Evolutionary conservation across 768 basidiomycete species (phyloP).

Genomic region (Omphalotus guepiniiformis): DNA sequence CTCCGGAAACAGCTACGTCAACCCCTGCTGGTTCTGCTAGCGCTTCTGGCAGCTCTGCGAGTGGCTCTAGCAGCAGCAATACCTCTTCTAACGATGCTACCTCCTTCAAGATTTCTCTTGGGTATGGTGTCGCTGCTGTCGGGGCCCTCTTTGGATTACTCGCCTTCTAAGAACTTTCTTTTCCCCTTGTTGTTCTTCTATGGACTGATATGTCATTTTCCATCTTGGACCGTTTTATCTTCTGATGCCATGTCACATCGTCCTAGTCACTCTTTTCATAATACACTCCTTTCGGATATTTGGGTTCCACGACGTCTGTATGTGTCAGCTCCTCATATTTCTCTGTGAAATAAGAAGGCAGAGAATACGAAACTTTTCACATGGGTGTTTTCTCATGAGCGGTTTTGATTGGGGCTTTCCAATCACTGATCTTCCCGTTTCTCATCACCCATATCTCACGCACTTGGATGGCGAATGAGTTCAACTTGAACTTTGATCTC

Average conservation of each 20-base stretch:
- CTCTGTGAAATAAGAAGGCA: too few relatives aligned
- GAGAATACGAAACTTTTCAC: too few relatives aligned
- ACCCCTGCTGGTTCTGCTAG: neutral
- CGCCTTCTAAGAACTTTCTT: constrained; percentile 1
- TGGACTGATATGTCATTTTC: neutral
- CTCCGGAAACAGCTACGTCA: constrained; percentile 2
- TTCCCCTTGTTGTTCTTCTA: neutral
- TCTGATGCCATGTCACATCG: neutral
- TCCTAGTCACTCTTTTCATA: constrained; percentile 3
- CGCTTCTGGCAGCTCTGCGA: neutral
- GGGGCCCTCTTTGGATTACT: neutral
- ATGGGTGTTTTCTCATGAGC: too few relatives aligned
- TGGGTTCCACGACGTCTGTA: too few relatives aligned
- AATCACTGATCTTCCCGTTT: too few relatives aligned
- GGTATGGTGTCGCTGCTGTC: neutral
- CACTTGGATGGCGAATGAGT: too few relatives aligned
- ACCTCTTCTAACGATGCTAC: neutral
- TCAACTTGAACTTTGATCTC: too few relatives aligned
- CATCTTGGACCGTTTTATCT: neutral
- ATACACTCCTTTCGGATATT: constrained; percentile 8
- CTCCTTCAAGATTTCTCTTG: neutral
- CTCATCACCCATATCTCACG: too few relatives aligned
- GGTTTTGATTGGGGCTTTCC: too few relatives aligned
- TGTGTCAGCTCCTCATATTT: too few relatives aligned
- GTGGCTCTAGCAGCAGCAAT: neutral